These are phyloP conservation scores for Saitozyma podzolica DNA, from an alignment of 768 basidiomycete species.

Conservation along the genomic window DNA sequence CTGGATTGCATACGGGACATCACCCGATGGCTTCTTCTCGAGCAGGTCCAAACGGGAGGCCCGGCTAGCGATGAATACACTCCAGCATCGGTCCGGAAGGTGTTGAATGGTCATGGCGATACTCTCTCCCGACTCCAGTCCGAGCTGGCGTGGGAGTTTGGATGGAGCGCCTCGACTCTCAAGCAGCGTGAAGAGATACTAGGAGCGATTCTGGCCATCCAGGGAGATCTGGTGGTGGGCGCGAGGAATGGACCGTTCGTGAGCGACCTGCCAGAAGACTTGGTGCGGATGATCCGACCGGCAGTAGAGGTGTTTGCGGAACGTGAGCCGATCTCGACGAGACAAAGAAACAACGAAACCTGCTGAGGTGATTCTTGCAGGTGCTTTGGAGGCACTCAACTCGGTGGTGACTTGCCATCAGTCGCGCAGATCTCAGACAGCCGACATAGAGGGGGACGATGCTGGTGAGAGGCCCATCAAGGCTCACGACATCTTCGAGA, in stretches of 20 bases:
- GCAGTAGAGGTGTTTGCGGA: constrained; percentile 5
- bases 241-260: constrained; percentile 11
- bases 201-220: neutral
- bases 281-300: constrained; percentile 4
- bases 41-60: neutral
- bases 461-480: too few species aligned
- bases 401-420: too few species aligned
- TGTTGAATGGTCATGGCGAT: constrained; percentile 2
- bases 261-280: constrained; percentile 7
- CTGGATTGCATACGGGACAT: constrained; percentile 3
- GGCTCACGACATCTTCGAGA: too few species aligned
- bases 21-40: constrained; percentile 3
- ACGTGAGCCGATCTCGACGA: neutral
- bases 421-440: too few species aligned
- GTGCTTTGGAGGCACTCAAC: too few species aligned
- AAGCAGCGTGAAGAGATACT: constrained; percentile 1
- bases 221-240: neutral
- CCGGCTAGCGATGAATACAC: neutral
- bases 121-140: constrained; percentile 1
- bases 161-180: constrained; percentile 4
- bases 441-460: too few species aligned
- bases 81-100: constrained; percentile 2
- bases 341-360: too few species aligned
- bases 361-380: too few species aligned
- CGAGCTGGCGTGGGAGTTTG: constrained; percentile 5